Percentiles rank a stretch among this genome's conserved stretches.
These are phyloP conservation scores for Boletus pseudopeckii DNA, from an alignment of 768 basidiomycete genomes.

Conservation along the genomic window DNA sequence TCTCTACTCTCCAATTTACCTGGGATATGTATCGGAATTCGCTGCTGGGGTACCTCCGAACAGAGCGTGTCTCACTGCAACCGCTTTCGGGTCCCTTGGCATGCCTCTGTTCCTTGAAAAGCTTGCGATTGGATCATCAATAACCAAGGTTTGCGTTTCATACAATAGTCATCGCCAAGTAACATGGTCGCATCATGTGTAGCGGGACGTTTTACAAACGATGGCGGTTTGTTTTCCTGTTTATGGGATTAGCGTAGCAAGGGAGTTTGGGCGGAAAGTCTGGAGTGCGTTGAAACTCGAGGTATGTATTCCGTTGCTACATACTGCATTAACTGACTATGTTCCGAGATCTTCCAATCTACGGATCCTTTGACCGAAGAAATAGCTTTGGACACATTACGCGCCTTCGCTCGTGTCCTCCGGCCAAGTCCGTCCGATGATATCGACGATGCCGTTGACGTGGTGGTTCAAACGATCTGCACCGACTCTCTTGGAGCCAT, in stretches of 20 bases:
- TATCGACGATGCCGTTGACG: constrained; percentile 39
- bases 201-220: constrained; percentile 86
- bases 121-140: constrained; percentile 73
- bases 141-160: constrained; percentile 62
- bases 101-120: constrained; percentile 92
- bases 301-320: constrained; percentile 37
- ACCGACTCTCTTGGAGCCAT: constrained; percentile 78
- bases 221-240: constrained; percentile 76
- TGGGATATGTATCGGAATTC: background rate
- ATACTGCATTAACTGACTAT: background rate
- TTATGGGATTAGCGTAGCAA: constrained; percentile 66
- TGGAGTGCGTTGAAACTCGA: constrained; percentile 92
- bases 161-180: background rate
- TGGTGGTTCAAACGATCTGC: constrained; percentile 70
- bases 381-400: constrained; percentile 67
- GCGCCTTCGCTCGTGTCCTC: constrained; percentile 71
- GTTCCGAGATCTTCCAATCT: constrained; percentile 83
- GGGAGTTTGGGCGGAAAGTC: constrained; percentile 66
- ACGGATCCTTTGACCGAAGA: constrained; percentile 73
- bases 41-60: background rate
- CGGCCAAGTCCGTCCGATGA: constrained; percentile 45
- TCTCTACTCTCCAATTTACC: background rate
- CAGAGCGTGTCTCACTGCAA: constrained; percentile 72
- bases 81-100: constrained; percentile 78
- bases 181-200: constrained; percentile 6